Evolutionary conservation across 352 stramenopile genomes (phyloP).

Genomic region (Globisporangium acanthophoron): DNA sequence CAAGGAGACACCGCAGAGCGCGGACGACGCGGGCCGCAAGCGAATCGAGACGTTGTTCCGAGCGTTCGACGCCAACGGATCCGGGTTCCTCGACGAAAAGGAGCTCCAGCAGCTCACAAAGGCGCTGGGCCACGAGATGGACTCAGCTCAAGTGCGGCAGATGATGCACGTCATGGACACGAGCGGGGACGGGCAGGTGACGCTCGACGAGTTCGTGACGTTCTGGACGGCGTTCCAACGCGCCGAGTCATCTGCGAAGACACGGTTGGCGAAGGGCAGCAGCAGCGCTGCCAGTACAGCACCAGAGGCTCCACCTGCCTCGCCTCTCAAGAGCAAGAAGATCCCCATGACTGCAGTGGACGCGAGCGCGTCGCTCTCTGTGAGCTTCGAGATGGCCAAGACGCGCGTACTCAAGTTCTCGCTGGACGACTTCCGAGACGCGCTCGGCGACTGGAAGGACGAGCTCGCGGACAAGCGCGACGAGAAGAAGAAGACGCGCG

Average conservation of each 20-base stretch:
- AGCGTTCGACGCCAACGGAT: constrained; percentile 50
- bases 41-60: constrained; percentile 46
- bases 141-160: constrained; percentile 29
- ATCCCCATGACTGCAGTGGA: constrained; percentile 10
- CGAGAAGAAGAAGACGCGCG: constrained; percentile 13
- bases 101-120: constrained; percentile 44
- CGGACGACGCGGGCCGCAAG: constrained; percentile 14
- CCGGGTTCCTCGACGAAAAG: constrained; percentile 42
- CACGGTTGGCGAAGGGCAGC: not conserved
- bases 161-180: constrained; percentile 62
- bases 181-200: constrained; percentile 51
- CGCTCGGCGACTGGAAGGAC: constrained; percentile 55
- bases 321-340: not conserved
- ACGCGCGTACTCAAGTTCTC: constrained; percentile 40
- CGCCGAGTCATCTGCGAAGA: constrained; percentile 9
- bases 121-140: constrained; percentile 44
- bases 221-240: constrained; percentile 67
- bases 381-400: constrained; percentile 49
- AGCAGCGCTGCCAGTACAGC: not conserved
- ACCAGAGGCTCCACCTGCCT: not conserved
- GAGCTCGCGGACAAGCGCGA: constrained; percentile 29
- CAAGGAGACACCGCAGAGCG: constrained; percentile 7
- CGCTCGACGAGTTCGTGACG: constrained; percentile 54
- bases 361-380: constrained; percentile 26
- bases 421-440: constrained; percentile 33